Conservation (phyloP, 257 asterid genomes). For the Fraxinus quadrangulata region DNA sequence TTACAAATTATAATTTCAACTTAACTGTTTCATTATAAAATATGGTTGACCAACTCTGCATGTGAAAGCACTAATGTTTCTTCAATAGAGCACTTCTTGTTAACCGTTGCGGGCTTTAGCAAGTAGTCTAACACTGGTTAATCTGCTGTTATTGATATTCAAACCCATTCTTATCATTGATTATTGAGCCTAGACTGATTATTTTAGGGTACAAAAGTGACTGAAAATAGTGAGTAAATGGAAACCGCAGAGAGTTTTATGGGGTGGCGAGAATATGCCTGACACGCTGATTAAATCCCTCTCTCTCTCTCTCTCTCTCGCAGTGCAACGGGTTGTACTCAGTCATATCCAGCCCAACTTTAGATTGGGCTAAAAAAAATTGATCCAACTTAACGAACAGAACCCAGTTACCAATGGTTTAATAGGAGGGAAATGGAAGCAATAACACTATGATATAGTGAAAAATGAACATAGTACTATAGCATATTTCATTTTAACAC, state of each 20-base stretch:
- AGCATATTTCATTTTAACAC: no score
- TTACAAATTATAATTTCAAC: no score
- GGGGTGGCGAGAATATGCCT: constrained; percentile 22
- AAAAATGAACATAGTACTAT: no score
- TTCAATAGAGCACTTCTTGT: background rate
- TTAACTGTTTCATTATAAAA: no score
- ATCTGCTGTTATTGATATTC: background rate
- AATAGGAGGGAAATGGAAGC: no score
- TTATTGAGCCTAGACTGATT: background rate
- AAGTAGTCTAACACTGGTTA: background rate
- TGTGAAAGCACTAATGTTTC: background rate
- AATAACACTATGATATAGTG: no score
- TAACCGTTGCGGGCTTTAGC: background rate
- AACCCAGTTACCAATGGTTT: no score
- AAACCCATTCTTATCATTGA: background rate
- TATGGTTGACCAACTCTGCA: background rate
- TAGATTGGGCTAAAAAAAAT: background rate
- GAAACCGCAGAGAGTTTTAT: background rate
- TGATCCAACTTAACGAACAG: background rate
- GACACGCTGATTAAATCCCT: constrained; percentile 19
- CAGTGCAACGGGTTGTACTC: background rate
- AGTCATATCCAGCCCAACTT: background rate
- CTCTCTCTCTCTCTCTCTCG: background rate
- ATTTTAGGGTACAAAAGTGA: background rate
- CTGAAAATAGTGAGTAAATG: background rate